phyloP scores from a whole-genome alignment of 1,139 yeast genomes.

The Nadsonia commutata region DNA sequence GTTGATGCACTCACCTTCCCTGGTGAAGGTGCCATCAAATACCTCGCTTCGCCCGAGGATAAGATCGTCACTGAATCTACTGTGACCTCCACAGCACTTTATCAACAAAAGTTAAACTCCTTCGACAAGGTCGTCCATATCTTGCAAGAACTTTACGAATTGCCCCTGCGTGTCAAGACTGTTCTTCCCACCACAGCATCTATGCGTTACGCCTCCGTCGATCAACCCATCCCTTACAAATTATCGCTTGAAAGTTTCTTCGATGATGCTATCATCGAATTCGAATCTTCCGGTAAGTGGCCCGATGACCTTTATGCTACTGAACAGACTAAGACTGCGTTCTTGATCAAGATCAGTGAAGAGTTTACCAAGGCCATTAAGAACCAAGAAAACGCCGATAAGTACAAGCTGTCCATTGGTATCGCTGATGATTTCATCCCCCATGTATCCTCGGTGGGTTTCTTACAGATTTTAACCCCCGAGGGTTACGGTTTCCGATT shows the following conservation, averaged over 20 bases:
- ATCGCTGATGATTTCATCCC: constrained; percentile 46
- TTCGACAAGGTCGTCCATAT: constrained; percentile 53
- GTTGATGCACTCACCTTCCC: constrained; percentile 11
- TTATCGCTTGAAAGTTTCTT: constrained; percentile 30
- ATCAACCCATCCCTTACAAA: constrained; percentile 77
- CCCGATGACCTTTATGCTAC: constrained; percentile 80
- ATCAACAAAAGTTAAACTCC: constrained; percentile 42
- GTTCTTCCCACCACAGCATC: constrained; percentile 56
- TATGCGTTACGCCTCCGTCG: constrained; percentile 56
- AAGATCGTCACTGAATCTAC: constrained; percentile 26
- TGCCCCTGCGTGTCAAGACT: constrained; percentile 63
- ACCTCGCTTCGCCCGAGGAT: constrained; percentile 22
- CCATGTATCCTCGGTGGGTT: constrained; percentile 29
- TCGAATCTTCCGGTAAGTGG: constrained; percentile 88
- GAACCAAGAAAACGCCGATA: constrained; percentile 34
- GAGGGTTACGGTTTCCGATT: constrained; percentile 77
- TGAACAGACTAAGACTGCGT: constrained; percentile 84
- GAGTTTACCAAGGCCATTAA: constrained; percentile 31
- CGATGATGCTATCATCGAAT: constrained; percentile 71
- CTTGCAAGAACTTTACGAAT: constrained; percentile 32
- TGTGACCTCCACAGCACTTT: constrained; percentile 37
- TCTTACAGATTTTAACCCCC: constrained; percentile 58
- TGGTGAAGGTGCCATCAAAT: constrained; percentile 16
- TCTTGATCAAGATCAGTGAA: constrained; percentile 60
- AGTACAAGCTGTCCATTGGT: constrained; percentile 29